phyloP scores from a whole-genome alignment of 768 basidiomycete genomes.

The Serendipita vermifera region DNA sequence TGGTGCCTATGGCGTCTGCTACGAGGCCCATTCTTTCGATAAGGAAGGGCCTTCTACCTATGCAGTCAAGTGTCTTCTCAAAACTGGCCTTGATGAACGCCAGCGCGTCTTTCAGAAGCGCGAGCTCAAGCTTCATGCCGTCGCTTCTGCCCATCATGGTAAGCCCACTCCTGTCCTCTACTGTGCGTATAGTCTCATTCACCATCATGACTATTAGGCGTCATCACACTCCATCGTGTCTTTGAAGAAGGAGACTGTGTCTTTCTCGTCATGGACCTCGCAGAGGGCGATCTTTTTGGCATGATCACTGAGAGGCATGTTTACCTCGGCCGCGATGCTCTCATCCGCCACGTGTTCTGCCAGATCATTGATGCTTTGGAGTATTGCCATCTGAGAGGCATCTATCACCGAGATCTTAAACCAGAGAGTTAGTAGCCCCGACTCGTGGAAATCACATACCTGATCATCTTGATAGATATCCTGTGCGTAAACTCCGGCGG shows the following conservation, averaged over 20 bases:
- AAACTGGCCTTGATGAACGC: conserved; percentile 39
- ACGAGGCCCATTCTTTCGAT: conserved; percentile 56
- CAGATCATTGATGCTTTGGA: conserved; percentile 90
- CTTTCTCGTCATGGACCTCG: conserved; percentile 81
- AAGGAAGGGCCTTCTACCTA: conserved; percentile 36
- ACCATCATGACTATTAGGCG: conserved; percentile 44
- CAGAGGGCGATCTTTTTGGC: conserved; percentile 63
- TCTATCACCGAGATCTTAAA: conserved; percentile 95
- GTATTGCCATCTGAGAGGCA: conserved; percentile 80
- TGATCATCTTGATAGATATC: conserved; percentile 37
- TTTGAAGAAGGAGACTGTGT: conserved; percentile 47
- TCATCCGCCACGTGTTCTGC: conserved; percentile 83
- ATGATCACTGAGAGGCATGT: conserved; percentile 69
- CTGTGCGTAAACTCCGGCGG: conserved; percentile 47
- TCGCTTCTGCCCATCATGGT: conserved; percentile 28
- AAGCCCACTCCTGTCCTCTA: conserved; percentile 30
- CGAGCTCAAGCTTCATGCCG: conserved; percentile 44
- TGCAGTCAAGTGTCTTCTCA: conserved; percentile 69
- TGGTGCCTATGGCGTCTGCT: conserved; percentile 93
- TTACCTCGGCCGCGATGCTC: conserved; percentile 69
- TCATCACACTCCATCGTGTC: conserved; percentile 56
- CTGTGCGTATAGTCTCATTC: conserved; percentile 28
- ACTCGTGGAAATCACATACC: neutral
- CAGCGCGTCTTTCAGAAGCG: conserved; percentile 53
- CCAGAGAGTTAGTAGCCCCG: conserved; percentile 50